phyloP scores from a whole-genome alignment of 2,329 filamentous ascomycete genomes.

The Laburnicola sp. region DNA sequence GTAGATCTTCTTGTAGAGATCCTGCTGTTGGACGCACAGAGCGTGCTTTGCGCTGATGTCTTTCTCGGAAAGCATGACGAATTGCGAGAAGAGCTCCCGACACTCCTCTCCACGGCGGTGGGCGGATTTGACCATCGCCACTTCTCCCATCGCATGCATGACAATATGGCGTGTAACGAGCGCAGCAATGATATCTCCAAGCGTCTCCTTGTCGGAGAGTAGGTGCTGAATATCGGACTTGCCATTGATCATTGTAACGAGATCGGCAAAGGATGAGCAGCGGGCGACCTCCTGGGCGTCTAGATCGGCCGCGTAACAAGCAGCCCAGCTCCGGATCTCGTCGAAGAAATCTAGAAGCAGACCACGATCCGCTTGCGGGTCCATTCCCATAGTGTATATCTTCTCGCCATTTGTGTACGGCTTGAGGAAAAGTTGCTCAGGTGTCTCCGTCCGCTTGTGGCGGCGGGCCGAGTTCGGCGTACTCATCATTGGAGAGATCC shows the following conservation, averaged over 20 bases:
- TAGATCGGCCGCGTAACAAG: slow-evolving; percentile 8
- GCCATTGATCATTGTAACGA: slow-evolving; percentile 4
- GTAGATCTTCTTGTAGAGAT: slow-evolving; percentile 21
- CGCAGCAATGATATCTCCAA: slow-evolving; percentile 17
- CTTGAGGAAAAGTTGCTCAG: slow-evolving; percentile 18
- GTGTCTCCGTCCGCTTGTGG: slow-evolving; percentile 24
- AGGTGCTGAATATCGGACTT: slow-evolving; percentile 12
- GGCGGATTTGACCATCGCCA: slow-evolving; percentile 14
- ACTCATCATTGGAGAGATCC: too few relatives aligned
- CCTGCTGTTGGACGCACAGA: slow-evolving; percentile 15
- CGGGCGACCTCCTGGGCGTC: slow-evolving; percentile 5
- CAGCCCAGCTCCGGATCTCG: slow-evolving; percentile 22
- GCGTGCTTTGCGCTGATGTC: slow-evolving; percentile 11
- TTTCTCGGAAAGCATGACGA: background rate
- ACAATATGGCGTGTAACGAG: slow-evolving; percentile 19
- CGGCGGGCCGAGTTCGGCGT: background rate
- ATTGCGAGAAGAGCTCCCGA: slow-evolving; percentile 13
- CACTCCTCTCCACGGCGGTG: slow-evolving; percentile 10
- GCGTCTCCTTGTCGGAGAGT: slow-evolving; percentile 16
- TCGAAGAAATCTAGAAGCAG: slow-evolving; percentile 30
- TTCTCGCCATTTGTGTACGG: slow-evolving; percentile 9
- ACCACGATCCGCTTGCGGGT: slow-evolving; percentile 21
- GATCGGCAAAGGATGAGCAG: background rate
- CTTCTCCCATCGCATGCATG: slow-evolving; percentile 17
- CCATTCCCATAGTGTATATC: slow-evolving; percentile 22